These are phyloP conservation scores for Colletotrichum plurivorum DNA, from an alignment of 2,329 filamentous ascomycete genomes.

Conservation along the genomic window DNA sequence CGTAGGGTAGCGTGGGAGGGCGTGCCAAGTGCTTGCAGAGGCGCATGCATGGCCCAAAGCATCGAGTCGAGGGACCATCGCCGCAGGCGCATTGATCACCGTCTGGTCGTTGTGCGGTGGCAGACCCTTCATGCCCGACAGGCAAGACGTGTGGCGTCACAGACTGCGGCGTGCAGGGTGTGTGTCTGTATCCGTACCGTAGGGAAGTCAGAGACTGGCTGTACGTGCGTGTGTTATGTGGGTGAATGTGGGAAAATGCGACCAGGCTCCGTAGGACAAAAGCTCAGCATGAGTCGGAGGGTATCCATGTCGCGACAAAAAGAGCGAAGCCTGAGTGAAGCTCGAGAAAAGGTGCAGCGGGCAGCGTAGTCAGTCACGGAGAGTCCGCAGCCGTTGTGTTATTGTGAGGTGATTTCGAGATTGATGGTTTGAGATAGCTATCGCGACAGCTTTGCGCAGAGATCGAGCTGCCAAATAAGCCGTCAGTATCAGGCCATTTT, in stretches of 20 bases:
- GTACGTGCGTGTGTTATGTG: too few relatives aligned
- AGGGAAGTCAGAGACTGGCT: too few relatives aligned
- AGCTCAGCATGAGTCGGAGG: too few relatives aligned
- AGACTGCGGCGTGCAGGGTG: conserved; percentile 23
- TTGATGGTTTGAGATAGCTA: conserved; percentile 39
- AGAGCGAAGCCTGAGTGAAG: too few relatives aligned
- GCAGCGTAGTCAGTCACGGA: conserved; percentile 9
- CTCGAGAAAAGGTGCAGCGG: not conserved
- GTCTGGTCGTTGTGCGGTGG: conserved; percentile 18
- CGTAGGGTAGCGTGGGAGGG: conserved; percentile 26
- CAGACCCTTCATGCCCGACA: conserved; percentile 16
- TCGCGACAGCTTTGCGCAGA: conserved; percentile 29
- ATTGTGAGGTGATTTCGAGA: conserved; percentile 5
- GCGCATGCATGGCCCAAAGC: not conserved
- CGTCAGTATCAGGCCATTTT: conserved; percentile 33
- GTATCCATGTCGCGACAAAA: too few relatives aligned
- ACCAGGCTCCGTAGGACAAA: too few relatives aligned
- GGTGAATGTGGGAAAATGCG: too few relatives aligned
- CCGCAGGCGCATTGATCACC: conserved; percentile 27
- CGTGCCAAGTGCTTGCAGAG: conserved; percentile 15
- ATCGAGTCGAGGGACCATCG: conserved; percentile 13
- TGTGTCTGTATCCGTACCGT: not conserved
- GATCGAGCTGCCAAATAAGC: conserved; percentile 39
- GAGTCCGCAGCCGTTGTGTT: not conserved
- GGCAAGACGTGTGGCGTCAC: conserved; percentile 37